Conservation (phyloP, 768 basidiomycete genomes). For the Boletales sp. region DNA sequence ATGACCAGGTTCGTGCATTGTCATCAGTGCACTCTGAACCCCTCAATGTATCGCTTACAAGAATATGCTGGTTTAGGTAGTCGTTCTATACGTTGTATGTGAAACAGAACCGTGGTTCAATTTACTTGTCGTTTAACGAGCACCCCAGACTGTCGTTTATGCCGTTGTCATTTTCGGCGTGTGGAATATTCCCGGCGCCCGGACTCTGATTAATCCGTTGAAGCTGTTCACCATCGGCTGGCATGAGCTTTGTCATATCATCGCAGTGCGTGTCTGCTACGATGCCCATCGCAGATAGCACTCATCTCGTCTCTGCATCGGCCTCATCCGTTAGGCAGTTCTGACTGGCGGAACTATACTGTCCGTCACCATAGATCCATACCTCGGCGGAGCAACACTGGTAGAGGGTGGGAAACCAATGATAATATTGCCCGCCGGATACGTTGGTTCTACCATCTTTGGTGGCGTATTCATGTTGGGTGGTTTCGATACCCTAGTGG, state of each 20-base stretch:
- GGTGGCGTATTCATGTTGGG: conserved; percentile 82
- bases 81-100: conserved; percentile 74
- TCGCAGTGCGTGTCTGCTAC: conserved; percentile 48
- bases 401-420: conserved; percentile 75
- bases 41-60: conserved; percentile 21
- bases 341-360: conserved; percentile 75
- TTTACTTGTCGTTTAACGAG: conserved; percentile 5
- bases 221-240: conserved; percentile 87
- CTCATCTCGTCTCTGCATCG: conserved; percentile 6
- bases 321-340: conserved; percentile 50
- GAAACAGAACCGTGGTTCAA: conserved; percentile 11
- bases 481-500: conserved; percentile 85
- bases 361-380: conserved; percentile 81
- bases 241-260: conserved; percentile 86
- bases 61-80: conserved; percentile 44
- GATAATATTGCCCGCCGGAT: conserved; percentile 74
- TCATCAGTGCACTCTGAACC: conserved; percentile 14
- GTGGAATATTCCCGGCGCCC: conserved; percentile 81
- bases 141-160: conserved; percentile 70
- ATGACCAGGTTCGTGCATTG: conserved; percentile 58
- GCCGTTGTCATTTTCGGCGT: conserved; percentile 83
- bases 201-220: conserved; percentile 77
- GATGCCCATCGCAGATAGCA: conserved; percentile 1
- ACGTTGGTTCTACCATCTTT: conserved; percentile 76
- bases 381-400: conserved; percentile 57